phyloP scores from a whole-genome alignment of 2,329 filamentous ascomycete genomes.

The Phoma sp. region DNA sequence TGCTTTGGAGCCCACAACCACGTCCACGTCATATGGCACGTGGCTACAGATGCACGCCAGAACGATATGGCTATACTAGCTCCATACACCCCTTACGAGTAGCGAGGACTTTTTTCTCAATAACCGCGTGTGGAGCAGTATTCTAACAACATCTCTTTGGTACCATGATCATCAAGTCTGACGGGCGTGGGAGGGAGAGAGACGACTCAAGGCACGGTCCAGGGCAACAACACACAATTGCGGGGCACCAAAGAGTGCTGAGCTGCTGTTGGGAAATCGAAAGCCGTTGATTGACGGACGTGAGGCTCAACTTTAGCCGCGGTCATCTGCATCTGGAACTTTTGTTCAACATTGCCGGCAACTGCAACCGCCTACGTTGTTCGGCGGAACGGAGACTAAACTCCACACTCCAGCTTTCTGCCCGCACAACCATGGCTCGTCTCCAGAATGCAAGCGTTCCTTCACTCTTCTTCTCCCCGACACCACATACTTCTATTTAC shows the following conservation, averaged over 20 bases:
- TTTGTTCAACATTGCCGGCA: constrained; percentile 16
- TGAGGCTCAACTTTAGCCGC: constrained; percentile 18
- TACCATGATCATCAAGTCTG: neutral
- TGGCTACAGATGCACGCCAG: neutral
- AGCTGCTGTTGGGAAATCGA: constrained; percentile 6
- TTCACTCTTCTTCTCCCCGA: constrained; percentile 15
- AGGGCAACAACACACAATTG: neutral
- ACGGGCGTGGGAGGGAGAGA: neutral
- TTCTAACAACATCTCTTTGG: neutral
- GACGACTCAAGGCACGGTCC: neutral
- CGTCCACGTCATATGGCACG: constrained; percentile 1
- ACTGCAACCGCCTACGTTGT: constrained; percentile 12
- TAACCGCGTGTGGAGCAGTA: neutral
- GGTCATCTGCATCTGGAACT: constrained; percentile 12
- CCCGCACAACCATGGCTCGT: constrained; percentile 27
- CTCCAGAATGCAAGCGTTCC: constrained; percentile 9
- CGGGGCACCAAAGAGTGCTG: neutral
- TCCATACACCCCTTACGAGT: neutral
- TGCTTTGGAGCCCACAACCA: neutral
- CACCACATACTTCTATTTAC: neutral
- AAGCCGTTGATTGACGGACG: constrained; percentile 15
- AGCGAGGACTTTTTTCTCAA: neutral
- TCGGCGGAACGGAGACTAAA: constrained; percentile 15
- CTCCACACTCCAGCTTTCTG: constrained; percentile 28
- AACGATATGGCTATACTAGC: neutral